Percentiles rank a stretch among this genome's conserved stretches.
Evolutionary conservation across 495 filamentous ascomycete species (phyloP).

Genomic region (Neurospora pannonica): DNA sequence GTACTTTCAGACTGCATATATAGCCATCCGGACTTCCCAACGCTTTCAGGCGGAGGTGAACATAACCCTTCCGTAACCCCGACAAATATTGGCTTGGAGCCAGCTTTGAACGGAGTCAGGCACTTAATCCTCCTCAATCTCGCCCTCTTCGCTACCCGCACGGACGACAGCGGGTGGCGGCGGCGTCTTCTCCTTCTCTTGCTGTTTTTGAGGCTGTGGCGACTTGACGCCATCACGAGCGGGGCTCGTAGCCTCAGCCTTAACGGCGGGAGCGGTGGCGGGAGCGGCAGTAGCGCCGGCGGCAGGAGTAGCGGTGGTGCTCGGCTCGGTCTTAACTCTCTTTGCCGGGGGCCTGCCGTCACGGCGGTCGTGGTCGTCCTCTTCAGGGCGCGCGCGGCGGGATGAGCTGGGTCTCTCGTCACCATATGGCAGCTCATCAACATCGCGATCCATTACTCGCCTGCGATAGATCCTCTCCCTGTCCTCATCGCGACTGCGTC

Average conservation of each 20-base stretch:
- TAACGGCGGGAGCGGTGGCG: neutral
- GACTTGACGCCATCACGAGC: conserved; percentile 46
- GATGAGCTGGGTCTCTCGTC: conserved; percentile 58
- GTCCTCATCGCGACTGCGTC: conserved; percentile 74
- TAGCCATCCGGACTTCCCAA: neutral
- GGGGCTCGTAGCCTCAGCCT: conserved; percentile 3
- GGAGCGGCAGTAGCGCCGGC: neutral
- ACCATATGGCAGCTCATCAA: conserved; percentile 81
- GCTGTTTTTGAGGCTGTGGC: conserved; percentile 46
- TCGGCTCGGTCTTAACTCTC: conserved; percentile 12
- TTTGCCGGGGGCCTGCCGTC: conserved; percentile 50
- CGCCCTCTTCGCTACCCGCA: conserved; percentile 92
- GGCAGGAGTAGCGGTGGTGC: neutral
- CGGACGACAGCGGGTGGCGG: conserved; percentile 45
- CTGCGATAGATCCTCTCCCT: conserved; percentile 76
- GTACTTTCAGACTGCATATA: neutral
- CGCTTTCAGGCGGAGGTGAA: neutral
- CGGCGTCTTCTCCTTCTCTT: conserved; percentile 46
- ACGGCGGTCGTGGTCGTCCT: conserved; percentile 58
- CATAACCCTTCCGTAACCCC: neutral
- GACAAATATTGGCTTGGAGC: neutral
- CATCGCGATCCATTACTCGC: conserved; percentile 65
- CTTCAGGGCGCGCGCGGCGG: conserved; percentile 65
- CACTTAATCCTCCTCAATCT: conserved; percentile 83
- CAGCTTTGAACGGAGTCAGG: neutral